Conservation (phyloP, 495 filamentous ascomycete genomes). For the Elaphomyces granulatus region DNA sequence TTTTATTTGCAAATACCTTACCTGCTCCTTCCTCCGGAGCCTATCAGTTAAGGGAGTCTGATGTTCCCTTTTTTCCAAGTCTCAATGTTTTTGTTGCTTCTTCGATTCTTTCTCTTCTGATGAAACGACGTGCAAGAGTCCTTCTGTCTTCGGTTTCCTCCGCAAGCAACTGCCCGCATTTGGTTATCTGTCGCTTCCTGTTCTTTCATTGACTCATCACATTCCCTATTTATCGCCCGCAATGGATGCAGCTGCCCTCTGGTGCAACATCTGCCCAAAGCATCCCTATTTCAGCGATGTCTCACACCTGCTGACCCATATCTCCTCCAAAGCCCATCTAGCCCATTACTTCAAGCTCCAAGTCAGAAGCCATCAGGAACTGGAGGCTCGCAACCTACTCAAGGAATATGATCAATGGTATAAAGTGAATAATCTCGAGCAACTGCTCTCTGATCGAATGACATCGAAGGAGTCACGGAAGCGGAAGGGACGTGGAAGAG, state of each 20-base stretch:
- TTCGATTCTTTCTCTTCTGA: conserved; percentile 2
- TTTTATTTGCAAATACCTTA: too few species aligned
- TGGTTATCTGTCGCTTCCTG: conserved; percentile 22
- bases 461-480: conserved; percentile 54
- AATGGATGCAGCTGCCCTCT: conserved; percentile 45
- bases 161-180: conserved; percentile 8
- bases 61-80: conserved; percentile 1
- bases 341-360: conserved; percentile 58
- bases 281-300: conserved; percentile 69
- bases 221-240: conserved; percentile 8
- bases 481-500: conserved; percentile 9
- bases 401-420: conserved; percentile 60
- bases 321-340: conserved; percentile 73
- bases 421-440: conserved; percentile 43
- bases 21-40: neutral
- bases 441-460: conserved; percentile 55
- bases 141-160: conserved; percentile 7
- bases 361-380: conserved; percentile 46
- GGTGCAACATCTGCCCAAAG: conserved; percentile 68
- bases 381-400: conserved; percentile 32
- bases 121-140: too few species aligned
- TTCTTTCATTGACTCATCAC: neutral
- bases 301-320: conserved; percentile 78
- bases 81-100: conserved; percentile 3
- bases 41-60: neutral